A percentile compares a stretch with the other conserved stretches of the same genome.
phyloP scores from a whole-genome alignment of 352 stramenopile species.

The Detonula confervacea region DNA sequence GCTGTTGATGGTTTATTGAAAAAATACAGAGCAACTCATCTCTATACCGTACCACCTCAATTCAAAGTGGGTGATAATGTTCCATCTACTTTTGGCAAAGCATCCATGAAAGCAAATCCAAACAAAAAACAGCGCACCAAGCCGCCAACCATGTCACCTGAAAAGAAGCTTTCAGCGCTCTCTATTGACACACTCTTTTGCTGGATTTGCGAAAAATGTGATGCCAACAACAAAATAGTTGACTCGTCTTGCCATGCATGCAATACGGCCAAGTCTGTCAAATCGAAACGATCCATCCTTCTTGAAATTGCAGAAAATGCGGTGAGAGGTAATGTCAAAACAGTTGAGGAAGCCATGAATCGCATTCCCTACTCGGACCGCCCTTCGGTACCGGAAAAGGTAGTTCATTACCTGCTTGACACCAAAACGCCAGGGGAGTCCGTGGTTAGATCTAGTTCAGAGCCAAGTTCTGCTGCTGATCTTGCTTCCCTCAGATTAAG shows the following conservation, averaged over 20 bases:
- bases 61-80: slow-evolving; percentile 19
- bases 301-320: slow-evolving; percentile 34
- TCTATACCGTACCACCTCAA: slow-evolving; percentile 28
- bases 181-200: slow-evolving; percentile 38
- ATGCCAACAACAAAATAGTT: slow-evolving; percentile 32
- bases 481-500: too few species aligned
- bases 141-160: background rate
- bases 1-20: slow-evolving; percentile 12
- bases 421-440: slow-evolving; percentile 9
- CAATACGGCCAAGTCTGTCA: slow-evolving; percentile 4
- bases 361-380: slow-evolving; percentile 28
- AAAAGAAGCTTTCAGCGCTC: slow-evolving; percentile 1
- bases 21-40: slow-evolving; percentile 17
- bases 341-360: slow-evolving; percentile 23
- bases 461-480: slow-evolving; percentile 8
- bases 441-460: slow-evolving; percentile 5
- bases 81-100: background rate
- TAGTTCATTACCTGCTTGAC: slow-evolving; percentile 33
- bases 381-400: slow-evolving; percentile 35
- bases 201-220: slow-evolving; percentile 46
- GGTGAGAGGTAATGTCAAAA: slow-evolving; percentile 15
- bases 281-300: slow-evolving; percentile 31
- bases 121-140: slow-evolving; percentile 16
- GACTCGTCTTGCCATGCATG: slow-evolving; percentile 29
- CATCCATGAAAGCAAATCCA: background rate